Evolutionary conservation across 306 rosid genomes (phyloP), one percentile per base, ranked within the genome.

Genomic region (Benincasa hispida): DNA sequence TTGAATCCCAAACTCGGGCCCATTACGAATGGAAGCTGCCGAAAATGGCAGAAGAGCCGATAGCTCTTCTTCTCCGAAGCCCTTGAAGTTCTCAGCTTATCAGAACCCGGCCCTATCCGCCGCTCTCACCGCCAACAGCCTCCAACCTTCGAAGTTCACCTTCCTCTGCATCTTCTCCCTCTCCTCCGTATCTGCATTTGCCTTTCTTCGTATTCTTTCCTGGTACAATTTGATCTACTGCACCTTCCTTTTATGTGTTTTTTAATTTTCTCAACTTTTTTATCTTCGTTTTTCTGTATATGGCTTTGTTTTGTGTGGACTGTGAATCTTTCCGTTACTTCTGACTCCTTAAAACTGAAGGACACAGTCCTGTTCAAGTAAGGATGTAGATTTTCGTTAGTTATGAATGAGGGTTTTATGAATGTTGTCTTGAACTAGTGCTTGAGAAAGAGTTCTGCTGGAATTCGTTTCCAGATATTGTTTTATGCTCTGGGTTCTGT

Each of bases 31-130:
- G 93, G 89, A 85, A 25, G 69, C 82, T 18, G 24, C 60, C 4
- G 74, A 74, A 56, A 79, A 42, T 9, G 48, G 72, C 8, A 45
- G 60, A 30, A 81, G 83, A 83, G 85, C 78, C 57, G 85, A 81
- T 80, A 81, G 81, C 30, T 84, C 83, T 53, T 78, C 91, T 66
- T 56, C 85, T 51, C 72, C 82, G 47, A 91, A 88, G 82, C 87
- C 91, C 57, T 78, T 87, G 54, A 90, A 91, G 80, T 94, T 92
- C 87, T 60, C 85, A 1, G 92, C 89, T 6, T 92, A 94, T 41
- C 96, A 92, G 82, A 90, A 92, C 81, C 89, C 91, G 76, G 62
- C 90, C 3, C 79, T 92, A 13, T 94, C 97, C 6, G 89, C 95
- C 3, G 93, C 89, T 18, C 93, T 94, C 56, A 94, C 96, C 30